A percentile compares a stretch with the other conserved stretches of the same genome.
Evolutionary conservation across 2,329 filamentous ascomycete species (phyloP).

Genomic region (Ophiocordyceps australis): DNA sequence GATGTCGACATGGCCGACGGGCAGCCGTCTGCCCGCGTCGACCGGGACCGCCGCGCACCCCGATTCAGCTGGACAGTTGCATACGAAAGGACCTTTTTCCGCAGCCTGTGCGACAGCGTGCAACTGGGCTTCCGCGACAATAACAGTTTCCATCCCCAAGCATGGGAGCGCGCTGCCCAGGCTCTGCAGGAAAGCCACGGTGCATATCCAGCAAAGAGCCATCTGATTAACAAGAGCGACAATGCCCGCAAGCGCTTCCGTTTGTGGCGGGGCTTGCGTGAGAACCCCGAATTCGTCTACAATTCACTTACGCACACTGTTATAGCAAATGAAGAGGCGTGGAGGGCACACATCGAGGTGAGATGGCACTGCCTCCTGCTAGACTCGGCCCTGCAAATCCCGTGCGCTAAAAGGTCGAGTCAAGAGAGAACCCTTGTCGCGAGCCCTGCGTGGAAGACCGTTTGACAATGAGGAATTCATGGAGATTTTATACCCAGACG

Average conservation of each 20-base stretch:
- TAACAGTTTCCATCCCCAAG: slow-evolving; percentile 42
- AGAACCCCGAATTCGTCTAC: slow-evolving; percentile 38
- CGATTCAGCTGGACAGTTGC: slow-evolving; percentile 42
- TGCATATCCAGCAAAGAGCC: slow-evolving; percentile 39
- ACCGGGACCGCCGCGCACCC: slow-evolving; percentile 23
- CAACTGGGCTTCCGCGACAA: slow-evolving; percentile 35
- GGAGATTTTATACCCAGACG: slow-evolving; percentile 41
- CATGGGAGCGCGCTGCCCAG: slow-evolving; percentile 37
- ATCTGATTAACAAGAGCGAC: slow-evolving; percentile 46
- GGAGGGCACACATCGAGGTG: slow-evolving; percentile 38
- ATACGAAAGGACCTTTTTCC: slow-evolving; percentile 42
- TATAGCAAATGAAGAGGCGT: slow-evolving; percentile 36
- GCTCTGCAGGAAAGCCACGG: slow-evolving; percentile 35
- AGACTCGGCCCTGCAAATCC: neutral
- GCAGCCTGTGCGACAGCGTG: slow-evolving; percentile 40
- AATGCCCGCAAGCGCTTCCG: slow-evolving; percentile 44
- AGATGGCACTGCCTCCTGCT: slow-evolving; percentile 5
- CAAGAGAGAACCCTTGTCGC: slow-evolving; percentile 38
- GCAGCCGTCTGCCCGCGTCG: slow-evolving; percentile 13
- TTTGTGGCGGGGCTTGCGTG: slow-evolving; percentile 39
- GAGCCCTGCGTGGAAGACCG: slow-evolving; percentile 34
- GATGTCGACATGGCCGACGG: slow-evolving; percentile 17
- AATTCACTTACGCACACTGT: slow-evolving; percentile 30
- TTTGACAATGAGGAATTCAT: slow-evolving; percentile 44
- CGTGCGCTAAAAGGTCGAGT: slow-evolving; percentile 4